These are phyloP conservation scores for Ophiocordyceps sinensis DNA, from an alignment of 2,329 filamentous ascomycete species.

Conservation along the genomic window DNA sequence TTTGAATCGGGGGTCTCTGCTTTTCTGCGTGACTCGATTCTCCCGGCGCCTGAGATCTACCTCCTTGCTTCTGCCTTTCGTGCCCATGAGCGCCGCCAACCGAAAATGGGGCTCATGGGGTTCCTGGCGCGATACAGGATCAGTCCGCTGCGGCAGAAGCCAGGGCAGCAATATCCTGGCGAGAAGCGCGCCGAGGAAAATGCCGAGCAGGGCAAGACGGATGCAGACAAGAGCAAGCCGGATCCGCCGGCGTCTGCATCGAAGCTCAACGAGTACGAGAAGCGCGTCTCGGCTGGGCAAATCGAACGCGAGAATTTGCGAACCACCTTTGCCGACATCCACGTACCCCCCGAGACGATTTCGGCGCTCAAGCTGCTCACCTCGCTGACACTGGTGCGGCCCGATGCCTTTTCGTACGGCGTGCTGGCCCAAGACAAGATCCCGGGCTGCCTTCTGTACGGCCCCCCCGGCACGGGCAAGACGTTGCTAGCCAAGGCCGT, in stretches of 20 bases:
- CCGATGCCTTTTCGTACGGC: slow-evolving; percentile 92
- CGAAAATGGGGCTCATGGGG: slow-evolving; percentile 9
- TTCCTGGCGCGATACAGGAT: slow-evolving; percentile 17
- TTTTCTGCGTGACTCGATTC: slow-evolving; percentile 18
- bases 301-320: slow-evolving; percentile 69
- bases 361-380: slow-evolving; percentile 82
- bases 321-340: slow-evolving; percentile 78
- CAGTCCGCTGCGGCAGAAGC: slow-evolving; percentile 16
- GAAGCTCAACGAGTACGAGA: slow-evolving; percentile 63
- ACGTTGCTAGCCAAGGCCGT: slow-evolving; percentile 56
- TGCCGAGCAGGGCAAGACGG: slow-evolving; percentile 9
- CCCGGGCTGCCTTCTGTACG: slow-evolving; percentile 76
- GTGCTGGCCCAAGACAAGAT: slow-evolving; percentile 85
- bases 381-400: slow-evolving; percentile 69
- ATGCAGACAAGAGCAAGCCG: slow-evolving; percentile 14
- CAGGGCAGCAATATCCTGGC: slow-evolving; percentile 15
- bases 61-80: slow-evolving; percentile 20
- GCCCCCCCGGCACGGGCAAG: slow-evolving; percentile 69
- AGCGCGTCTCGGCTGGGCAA: slow-evolving; percentile 66
- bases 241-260: slow-evolving; percentile 8
- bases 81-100: slow-evolving; percentile 8
- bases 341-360: slow-evolving; percentile 68
- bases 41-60: slow-evolving; percentile 24
- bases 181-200: slow-evolving; percentile 13
- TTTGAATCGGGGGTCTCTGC: slow-evolving; percentile 13